phyloP scores from a whole-genome alignment of 257 asterid species.

The Cinchona pubescens region DNA sequence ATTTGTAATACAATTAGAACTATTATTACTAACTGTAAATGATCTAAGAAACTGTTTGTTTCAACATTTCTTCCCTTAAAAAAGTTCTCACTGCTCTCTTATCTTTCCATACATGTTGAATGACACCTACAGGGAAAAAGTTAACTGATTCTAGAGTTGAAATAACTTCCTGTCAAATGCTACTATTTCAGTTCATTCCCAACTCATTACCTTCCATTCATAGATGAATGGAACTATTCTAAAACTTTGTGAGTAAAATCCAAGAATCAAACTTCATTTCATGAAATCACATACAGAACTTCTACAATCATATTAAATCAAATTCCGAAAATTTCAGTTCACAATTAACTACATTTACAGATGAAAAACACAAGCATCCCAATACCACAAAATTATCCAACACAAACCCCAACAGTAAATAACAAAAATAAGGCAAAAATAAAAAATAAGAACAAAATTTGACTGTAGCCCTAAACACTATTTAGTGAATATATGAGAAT shows the following conservation, averaged over 20 bases:
- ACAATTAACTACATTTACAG: neutral
- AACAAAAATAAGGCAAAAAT: neutral
- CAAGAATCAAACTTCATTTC: neutral
- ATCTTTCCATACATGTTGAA: neutral
- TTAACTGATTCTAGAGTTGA: neutral
- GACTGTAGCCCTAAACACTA: neutral
- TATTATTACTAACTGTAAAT: neutral
- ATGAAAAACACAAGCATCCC: neutral
- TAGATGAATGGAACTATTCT: neutral
- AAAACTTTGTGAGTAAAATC: no score
- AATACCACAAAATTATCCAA: conserved; percentile 2
- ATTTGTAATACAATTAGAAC: neutral
- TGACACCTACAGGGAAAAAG: no score
- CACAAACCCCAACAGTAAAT: neutral
- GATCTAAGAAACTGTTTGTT: neutral
- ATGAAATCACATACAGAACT: neutral
- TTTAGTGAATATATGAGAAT: neutral
- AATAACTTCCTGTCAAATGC: neutral
- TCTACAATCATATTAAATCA: neutral
- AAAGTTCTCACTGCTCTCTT: neutral
- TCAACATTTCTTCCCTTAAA: neutral
- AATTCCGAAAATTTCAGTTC: neutral
- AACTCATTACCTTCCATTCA: neutral
- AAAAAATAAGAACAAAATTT: neutral
- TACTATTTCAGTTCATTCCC: neutral